Conservation (phyloP, 345 rosid genomes). For the Psidium friedrichsthalianum region DNA sequence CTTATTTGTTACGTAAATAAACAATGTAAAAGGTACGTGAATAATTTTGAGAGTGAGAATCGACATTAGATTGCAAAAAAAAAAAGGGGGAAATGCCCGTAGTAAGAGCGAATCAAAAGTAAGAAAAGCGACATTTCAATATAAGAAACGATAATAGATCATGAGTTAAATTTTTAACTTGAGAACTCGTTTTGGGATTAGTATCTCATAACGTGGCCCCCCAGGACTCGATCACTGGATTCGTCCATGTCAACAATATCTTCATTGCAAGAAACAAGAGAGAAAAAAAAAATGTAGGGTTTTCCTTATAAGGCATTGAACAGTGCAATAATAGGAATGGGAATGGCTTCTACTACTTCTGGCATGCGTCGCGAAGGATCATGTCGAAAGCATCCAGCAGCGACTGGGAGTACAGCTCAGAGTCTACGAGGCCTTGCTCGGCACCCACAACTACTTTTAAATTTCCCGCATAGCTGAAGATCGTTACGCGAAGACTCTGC, state of each 20-base stretch:
- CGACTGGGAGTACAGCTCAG: not conserved
- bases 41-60: no score
- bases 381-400: not conserved
- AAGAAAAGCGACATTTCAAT: no score
- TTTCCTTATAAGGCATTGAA: not conserved
- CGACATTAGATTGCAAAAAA: not conserved
- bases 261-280: not conserved
- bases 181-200: no score
- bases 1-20: no score
- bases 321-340: not conserved
- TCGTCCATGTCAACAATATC: not conserved
- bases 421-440: slow-evolving; percentile 28
- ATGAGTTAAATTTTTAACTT: no score
- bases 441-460: slow-evolving; percentile 11
- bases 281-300: not conserved
- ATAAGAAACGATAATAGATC: no score
- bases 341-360: not conserved
- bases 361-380: not conserved
- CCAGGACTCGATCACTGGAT: no score
- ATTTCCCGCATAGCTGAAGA: slow-evolving; percentile 25
- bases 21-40: no score
- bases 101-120: no score
- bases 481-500: slow-evolving; percentile 15
- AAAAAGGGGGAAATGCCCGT: not conserved
- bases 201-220: no score